Evolutionary conservation across 495 filamentous ascomycete genomes (phyloP), one percentile per base, ranked within the genome.

Genomic region (Neurospora hispaniola): DNA sequence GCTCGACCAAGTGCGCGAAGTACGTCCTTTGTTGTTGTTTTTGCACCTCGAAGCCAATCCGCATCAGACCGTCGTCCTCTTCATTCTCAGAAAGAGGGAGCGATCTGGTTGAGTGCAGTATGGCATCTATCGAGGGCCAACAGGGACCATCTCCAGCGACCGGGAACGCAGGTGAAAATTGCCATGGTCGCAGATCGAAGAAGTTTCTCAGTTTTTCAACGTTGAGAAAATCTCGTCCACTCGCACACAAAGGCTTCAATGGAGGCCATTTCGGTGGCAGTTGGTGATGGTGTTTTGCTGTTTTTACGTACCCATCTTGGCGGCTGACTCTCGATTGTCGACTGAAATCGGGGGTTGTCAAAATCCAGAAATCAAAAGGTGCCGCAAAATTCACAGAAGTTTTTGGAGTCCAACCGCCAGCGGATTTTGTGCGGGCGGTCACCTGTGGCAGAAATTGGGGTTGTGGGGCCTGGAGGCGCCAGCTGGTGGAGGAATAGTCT

Each of bases 231-330:
- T 76, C 75, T 77, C 76, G 71, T 81, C 83, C 81, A 84, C 81
- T 85, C 79, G 83, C 82, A 84, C 81, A 83, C 80, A 75, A 77
- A 81, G 77, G 77, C 78, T 78, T 78, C 73, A 75, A 73, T 74
- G 76, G 76, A 79, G 78, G 35, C 66, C 42, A 71, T 46, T 66
- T 72, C 70, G 69, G 70, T 68, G 27, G 54, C 54, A 66, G 54
- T 66, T 66, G 54, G 3, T 62, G 54, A 62, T 62, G 54, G 54
- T 66, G 54, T 75, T 73, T 23, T 73, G 74, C 18, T 73, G 23
- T 10, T 73, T 68, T 75, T 77, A 86, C 84, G 80, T 86, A 86
- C 84, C 84, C 84, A 86, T 86, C 83, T 80, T 86, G 81, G 81
- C 80, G 81, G 76, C 31, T 81, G 80, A 78, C 81, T 80, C 74